Evolutionary conservation across 257 asterid species (phyloP).

Genomic region (Lycium ferocissimum): DNA sequence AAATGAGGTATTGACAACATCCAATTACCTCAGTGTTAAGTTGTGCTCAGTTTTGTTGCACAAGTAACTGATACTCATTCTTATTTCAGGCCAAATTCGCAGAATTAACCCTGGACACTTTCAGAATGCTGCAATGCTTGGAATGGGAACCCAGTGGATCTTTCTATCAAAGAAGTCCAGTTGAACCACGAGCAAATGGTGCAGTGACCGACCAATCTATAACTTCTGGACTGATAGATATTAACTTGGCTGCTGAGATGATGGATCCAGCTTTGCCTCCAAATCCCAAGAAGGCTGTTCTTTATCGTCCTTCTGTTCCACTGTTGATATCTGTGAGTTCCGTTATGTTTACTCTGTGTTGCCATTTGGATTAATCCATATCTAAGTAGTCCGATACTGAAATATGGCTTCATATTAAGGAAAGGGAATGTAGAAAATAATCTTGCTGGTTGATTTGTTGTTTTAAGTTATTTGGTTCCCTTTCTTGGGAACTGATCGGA

Average conservation of each 20-base stretch:
- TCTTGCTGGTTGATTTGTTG: slow-evolving; percentile 11
- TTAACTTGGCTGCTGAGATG: slow-evolving; percentile 84
- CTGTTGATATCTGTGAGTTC: slow-evolving; percentile 85
- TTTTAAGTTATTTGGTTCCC: slow-evolving; percentile 10
- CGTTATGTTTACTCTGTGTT: not conserved
- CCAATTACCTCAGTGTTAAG: not conserved
- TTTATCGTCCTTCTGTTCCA: slow-evolving; percentile 84
- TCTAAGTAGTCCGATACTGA: not conserved
- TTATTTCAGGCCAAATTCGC: slow-evolving; percentile 84
- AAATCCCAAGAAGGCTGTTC: slow-evolving; percentile 88
- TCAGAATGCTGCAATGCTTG: slow-evolving; percentile 96
- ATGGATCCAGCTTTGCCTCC: slow-evolving; percentile 94
- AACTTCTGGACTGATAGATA: slow-evolving; percentile 85
- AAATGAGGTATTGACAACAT: slow-evolving; percentile 67
- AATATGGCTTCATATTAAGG: slow-evolving; percentile 33
- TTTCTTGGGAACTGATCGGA: not conserved
- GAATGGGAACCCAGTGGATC: slow-evolving; percentile 99
- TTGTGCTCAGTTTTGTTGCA: slow-evolving; percentile 13
- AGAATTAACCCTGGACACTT: slow-evolving; percentile 89
- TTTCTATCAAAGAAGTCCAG: slow-evolving; percentile 65
- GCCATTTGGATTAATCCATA: not conserved
- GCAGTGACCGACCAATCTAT: slow-evolving; percentile 66
- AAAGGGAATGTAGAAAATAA: not conserved
- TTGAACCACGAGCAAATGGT: slow-evolving; percentile 72
- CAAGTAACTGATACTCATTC: slow-evolving; percentile 13